Evolutionary conservation across 148 eudicot genomes (phyloP), one percentile per base, ranked within the genome.

Genomic region (Suaeda aralocaspica): DNA sequence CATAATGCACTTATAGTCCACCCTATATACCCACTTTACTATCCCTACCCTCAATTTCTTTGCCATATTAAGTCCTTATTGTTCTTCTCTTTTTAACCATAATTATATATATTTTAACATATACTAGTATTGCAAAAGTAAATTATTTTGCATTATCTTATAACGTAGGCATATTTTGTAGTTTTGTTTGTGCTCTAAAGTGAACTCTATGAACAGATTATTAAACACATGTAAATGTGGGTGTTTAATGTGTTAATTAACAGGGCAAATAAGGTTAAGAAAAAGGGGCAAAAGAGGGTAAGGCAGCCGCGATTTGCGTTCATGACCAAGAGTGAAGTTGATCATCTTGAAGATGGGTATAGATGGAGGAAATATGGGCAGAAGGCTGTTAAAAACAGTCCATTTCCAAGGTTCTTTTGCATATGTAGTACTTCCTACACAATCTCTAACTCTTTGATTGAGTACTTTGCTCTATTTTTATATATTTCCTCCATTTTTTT

Each of bases 261-360:
- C 76, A 92, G 98, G 79, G 72, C 77, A 16, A n/a, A n/a, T n/a
- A 94, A 91, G 80, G 83, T 70, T 18, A 87, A 78, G 76, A 89
- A 84, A 81, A 91, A 90, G 84, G 97, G 85, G 66, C 84, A 84
- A 69, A 94, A 93, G 85, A 74, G 97, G 63, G 73, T 81, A 67
- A 85, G 92, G 51, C 97, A 89, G 72, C 89, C 84, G 0, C 87
- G 96, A 24, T 86, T 89, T 82, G 98, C 98, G 57, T 94, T 94
- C 82, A 83, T 91, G 87, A 94, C 98, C 2, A 94, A 86, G 76
- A 94, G 96, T 62, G 98, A 94, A 76, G 84, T 91, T 59, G 98
- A 94, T 84, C 92, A 94, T 69, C 98, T 94, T 74, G 98, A 94
- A 79, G 98, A 94, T 80, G 98, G 98, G 44, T 94, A 91, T 62